Conservation (phyloP, 1,139 yeast genomes). For the Chernovozyma sophiae-reginae region DNA sequence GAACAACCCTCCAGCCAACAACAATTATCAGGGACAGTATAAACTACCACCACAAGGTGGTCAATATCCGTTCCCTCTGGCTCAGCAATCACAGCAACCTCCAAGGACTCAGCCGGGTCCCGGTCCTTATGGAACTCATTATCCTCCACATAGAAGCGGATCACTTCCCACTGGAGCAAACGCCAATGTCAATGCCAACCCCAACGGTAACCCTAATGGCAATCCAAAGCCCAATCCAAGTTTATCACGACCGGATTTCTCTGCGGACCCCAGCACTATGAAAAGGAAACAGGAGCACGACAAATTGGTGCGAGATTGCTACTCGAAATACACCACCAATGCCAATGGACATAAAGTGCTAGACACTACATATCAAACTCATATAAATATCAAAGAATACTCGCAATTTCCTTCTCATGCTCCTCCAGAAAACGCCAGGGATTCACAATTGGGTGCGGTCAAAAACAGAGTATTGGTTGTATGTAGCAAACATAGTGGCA, state of each 20-base stretch:
- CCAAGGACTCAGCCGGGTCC: not conserved
- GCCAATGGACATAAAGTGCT: conserved; percentile 24
- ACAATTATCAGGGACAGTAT: not conserved
- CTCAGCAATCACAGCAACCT: conserved; percentile 1
- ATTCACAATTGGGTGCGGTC: conserved; percentile 30
- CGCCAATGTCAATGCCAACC: too few species aligned
- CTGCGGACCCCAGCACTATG: not conserved
- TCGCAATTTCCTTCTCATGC: conserved; percentile 37
- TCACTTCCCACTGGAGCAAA: not conserved
- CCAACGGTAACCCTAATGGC: not conserved
- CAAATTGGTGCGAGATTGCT: conserved; percentile 40
- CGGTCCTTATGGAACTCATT: not conserved
- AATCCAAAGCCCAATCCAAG: conserved; percentile 1
- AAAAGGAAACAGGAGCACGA: conserved; percentile 13
- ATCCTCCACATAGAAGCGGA: not conserved
- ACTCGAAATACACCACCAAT: conserved; percentile 29
- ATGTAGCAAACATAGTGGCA: conserved; percentile 47
- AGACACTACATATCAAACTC: conserved; percentile 37
- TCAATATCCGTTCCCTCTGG: too few species aligned
- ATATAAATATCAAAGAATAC: conserved; percentile 35
- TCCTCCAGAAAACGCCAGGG: conserved; percentile 32
- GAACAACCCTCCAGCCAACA: not conserved
- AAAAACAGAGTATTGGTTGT: conserved; percentile 40
- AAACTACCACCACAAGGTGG: not conserved
- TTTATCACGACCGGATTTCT: too few species aligned